phyloP scores from a whole-genome alignment of 345 rosid genomes.

The Sonneratia caseolaris region DNA sequence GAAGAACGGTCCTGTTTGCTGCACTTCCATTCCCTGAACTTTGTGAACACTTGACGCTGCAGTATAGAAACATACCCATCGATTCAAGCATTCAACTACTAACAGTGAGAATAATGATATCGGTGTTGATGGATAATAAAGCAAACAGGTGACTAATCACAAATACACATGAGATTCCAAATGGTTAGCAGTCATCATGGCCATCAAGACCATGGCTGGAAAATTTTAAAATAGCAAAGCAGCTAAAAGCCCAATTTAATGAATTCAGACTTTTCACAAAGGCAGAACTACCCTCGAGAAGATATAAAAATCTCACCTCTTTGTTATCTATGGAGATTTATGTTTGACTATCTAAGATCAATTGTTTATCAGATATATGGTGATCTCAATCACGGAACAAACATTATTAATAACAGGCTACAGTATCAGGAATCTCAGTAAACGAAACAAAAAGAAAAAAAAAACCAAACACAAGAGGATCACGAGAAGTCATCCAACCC shows the following conservation, averaged over 20 bases:
- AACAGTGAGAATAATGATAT: not conserved
- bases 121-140: not conserved
- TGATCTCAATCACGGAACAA: not conserved
- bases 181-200: not conserved
- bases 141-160: not conserved
- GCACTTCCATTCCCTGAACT: conserved; percentile 51
- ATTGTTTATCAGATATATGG: not conserved
- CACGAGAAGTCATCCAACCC: not conserved
- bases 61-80: not conserved
- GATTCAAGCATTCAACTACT: not conserved
- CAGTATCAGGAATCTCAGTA: no score
- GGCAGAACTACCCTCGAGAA: not conserved
- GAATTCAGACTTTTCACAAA: no score
- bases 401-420: no score
- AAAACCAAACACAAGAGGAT: not conserved
- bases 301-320: not conserved
- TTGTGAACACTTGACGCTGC: conserved; percentile 67
- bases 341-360: not conserved
- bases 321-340: no score
- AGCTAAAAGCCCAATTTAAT: not conserved
- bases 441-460: no score
- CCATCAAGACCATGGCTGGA: not conserved
- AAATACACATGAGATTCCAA: not conserved
- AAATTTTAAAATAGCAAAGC: not conserved
- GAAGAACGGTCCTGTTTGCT: conserved; percentile 59